These are phyloP conservation scores for Colletotrichum somersetense DNA, from an alignment of 2,329 filamentous ascomycete genomes.

Conservation along the genomic window DNA sequence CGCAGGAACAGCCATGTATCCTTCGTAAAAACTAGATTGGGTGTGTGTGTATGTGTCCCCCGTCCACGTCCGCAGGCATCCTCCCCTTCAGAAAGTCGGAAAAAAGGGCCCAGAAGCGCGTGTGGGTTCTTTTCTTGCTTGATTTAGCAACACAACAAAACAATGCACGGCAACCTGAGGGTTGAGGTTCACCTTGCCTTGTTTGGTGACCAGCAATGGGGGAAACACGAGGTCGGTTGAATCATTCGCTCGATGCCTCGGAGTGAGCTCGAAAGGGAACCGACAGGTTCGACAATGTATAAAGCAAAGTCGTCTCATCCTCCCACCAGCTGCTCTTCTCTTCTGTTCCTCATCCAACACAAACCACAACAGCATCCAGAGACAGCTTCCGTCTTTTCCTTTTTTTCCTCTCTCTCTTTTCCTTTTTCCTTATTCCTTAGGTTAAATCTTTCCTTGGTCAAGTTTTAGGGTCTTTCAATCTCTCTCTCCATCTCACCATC, in stretches of 20 bases:
- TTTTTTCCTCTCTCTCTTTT: constrained; percentile 45
- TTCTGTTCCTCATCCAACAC: constrained; percentile 23
- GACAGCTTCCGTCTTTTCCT: constrained; percentile 44
- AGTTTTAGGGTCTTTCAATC: constrained; percentile 43
- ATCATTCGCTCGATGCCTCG: neutral
- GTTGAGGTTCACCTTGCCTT: neutral
- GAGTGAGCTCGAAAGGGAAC: neutral
- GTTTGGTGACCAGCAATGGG: neutral
- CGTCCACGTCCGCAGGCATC: neutral
- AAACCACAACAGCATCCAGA: constrained; percentile 21
- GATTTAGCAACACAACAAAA: constrained; percentile 38
- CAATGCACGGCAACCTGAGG: constrained; percentile 9
- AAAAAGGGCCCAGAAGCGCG: constrained; percentile 18
- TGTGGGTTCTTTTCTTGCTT: constrained; percentile 8
- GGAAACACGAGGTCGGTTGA: neutral
- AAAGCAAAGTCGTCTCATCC: constrained; percentile 26
- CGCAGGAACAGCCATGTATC: constrained; percentile 10
- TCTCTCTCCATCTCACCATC: constrained; percentile 43
- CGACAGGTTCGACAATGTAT: constrained; percentile 16
- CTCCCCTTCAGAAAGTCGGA: neutral
- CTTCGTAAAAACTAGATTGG: neutral
- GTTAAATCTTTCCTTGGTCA: constrained; percentile 40
- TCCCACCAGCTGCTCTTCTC: neutral
- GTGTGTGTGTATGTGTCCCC: too few species aligned
- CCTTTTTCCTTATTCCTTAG: constrained; percentile 45